These are phyloP conservation scores for Priceomyces medius DNA, from an alignment of 805 yeast genomes.

Conservation along the genomic window DNA sequence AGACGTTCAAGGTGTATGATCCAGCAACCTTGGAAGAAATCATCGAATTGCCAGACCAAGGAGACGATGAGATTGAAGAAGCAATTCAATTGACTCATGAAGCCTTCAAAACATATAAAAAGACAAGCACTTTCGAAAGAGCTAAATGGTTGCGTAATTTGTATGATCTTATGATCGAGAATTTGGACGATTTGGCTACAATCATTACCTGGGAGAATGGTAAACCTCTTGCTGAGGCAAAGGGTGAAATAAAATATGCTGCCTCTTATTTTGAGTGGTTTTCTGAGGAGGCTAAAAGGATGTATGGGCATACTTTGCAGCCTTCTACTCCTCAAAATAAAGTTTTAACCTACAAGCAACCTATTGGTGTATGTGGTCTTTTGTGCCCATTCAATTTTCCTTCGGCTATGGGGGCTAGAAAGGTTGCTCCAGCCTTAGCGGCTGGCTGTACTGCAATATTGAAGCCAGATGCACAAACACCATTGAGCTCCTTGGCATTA, in stretches of 20 bases:
- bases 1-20: conserved; percentile 37
- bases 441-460: conserved; percentile 61
- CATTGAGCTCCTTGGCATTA: conserved; percentile 57
- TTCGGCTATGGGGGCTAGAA: conserved; percentile 63
- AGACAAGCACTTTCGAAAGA: conserved; percentile 51
- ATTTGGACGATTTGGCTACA: conserved; percentile 56
- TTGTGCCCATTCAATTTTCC: conserved; percentile 72
- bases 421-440: conserved; percentile 65
- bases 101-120: conserved; percentile 46
- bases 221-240: conserved; percentile 52
- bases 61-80: conserved; percentile 40
- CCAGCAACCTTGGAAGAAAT: conserved; percentile 41
- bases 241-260: conserved; percentile 57
- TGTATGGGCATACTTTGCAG: conserved; percentile 57
- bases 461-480: conserved; percentile 64
- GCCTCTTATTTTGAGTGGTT: conserved; percentile 50
- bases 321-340: conserved; percentile 52
- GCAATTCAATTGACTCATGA: conserved; percentile 49
- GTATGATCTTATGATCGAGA: conserved; percentile 51
- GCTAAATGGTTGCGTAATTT: conserved; percentile 50
- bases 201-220: conserved; percentile 62
- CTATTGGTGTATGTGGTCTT: conserved; percentile 63
- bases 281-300: conserved; percentile 55
- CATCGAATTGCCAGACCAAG: conserved; percentile 43
- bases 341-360: conserved; percentile 54